Percentiles rank a stretch among this genome's conserved stretches.
Evolutionary conservation across 2,329 filamentous ascomycete species (phyloP).

Genomic region (Fusarium siculi): DNA sequence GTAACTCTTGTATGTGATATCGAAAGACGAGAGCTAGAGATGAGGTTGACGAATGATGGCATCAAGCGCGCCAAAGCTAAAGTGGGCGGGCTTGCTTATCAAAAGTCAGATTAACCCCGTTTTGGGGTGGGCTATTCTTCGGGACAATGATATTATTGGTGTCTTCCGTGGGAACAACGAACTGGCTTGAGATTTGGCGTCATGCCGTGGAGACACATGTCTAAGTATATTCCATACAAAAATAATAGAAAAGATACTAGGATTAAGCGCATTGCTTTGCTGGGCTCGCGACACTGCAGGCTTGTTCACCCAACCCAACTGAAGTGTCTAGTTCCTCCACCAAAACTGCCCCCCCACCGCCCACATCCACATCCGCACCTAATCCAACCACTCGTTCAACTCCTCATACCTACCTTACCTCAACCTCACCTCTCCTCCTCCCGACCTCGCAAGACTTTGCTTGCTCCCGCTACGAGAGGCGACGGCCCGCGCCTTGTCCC

Average conservation of each 20-base stretch:
- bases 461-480: conserved; percentile 31
- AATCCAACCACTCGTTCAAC: conserved; percentile 31
- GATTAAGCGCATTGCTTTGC: conserved; percentile 8
- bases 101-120: conserved; percentile 16
- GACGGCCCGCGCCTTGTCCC: conserved; percentile 34
- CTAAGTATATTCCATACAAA: conserved; percentile 25
- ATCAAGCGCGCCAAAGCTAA: conserved; percentile 25
- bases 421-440: conserved; percentile 16
- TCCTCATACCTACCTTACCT: conserved; percentile 36
- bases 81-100: conserved; percentile 18
- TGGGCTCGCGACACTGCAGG: conserved; percentile 11
- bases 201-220: conserved; percentile 20
- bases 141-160: conserved; percentile 24
- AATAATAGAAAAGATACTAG: conserved; percentile 16
- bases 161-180: conserved; percentile 12
- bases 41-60: conserved; percentile 26
- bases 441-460: conserved; percentile 29
- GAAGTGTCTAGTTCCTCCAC: conserved; percentile 22
- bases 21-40: conserved; percentile 20
- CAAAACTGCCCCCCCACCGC: conserved; percentile 41
- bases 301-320: conserved; percentile 19
- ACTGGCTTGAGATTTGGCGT: conserved; percentile 33
- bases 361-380: conserved; percentile 39
- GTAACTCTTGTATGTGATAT: neutral
- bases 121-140: conserved; percentile 32